phyloP scores from a whole-genome alignment of 129 eudicot genomes.

The Gnaphalium uliginosum region DNA sequence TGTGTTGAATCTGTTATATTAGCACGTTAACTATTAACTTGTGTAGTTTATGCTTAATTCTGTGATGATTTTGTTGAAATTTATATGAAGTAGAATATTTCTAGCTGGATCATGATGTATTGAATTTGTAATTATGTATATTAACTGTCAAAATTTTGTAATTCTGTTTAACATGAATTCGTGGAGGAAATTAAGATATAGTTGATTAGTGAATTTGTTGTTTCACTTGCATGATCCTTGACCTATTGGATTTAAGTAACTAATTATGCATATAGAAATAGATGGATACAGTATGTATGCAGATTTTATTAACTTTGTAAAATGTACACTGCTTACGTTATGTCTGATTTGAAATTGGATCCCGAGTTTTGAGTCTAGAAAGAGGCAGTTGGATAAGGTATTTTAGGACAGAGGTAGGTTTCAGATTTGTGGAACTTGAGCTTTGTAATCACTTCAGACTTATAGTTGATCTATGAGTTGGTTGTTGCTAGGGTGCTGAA shows the following conservation, averaged over 20 bases:
- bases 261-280: neutral
- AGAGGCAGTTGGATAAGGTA: neutral
- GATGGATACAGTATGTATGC: neutral
- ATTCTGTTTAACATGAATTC: neutral
- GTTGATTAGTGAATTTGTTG: conserved; percentile 1
- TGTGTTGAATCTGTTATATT: neutral
- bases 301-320: neutral
- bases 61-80: neutral
- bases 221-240: conserved; percentile 8
- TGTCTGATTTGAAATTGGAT: neutral
- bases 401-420: neutral
- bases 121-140: neutral
- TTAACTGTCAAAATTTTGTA: neutral
- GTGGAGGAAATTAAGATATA: neutral
- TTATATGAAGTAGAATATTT: neutral
- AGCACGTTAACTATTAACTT: too few species aligned
- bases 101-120: neutral
- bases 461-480: conserved; percentile 9
- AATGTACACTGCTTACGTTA: conserved; percentile 1
- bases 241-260: neutral
- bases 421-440: conserved; percentile 11
- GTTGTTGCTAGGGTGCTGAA: neutral
- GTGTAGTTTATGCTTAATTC: neutral
- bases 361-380: neutral
- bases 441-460: conserved; percentile 18